phyloP scores from a whole-genome alignment of 2,329 filamentous ascomycete genomes.

The Pseudofabraea citricarpa region DNA sequence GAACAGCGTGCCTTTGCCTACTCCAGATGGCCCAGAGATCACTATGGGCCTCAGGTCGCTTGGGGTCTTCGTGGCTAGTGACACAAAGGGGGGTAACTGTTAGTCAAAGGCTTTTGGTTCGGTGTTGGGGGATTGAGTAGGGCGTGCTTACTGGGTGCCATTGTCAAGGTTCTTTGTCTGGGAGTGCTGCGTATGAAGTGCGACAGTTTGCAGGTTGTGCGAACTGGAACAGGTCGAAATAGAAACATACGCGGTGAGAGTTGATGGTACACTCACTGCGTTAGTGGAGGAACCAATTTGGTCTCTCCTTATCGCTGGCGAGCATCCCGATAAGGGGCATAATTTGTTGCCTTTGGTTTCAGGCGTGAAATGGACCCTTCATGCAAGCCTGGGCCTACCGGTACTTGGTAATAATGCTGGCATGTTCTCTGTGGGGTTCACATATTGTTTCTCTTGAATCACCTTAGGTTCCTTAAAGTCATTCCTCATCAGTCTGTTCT shows the following conservation, averaged over 20 bases:
- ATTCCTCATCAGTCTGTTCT: constrained; percentile 5
- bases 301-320: not conserved
- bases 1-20: constrained; percentile 78
- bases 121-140: constrained; percentile 8
- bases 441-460: too few relatives aligned
- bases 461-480: too few relatives aligned
- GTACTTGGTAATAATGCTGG: too few relatives aligned
- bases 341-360: too few relatives aligned
- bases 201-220: constrained; percentile 12
- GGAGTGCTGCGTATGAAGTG: constrained; percentile 12
- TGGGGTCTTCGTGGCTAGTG: not conserved
- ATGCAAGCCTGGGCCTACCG: too few relatives aligned
- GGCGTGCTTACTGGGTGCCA: constrained; percentile 24
- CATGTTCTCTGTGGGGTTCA: too few relatives aligned
- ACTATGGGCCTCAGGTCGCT: constrained; percentile 55
- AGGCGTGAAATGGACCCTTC: too few relatives aligned
- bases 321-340: not conserved
- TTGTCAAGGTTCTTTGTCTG: constrained; percentile 16
- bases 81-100: too few relatives aligned
- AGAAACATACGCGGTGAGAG: constrained; percentile 13
- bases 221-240: constrained; percentile 11
- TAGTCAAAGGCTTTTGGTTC: not conserved
- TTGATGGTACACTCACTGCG: not conserved
- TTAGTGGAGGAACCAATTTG: not conserved
- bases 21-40: constrained; percentile 74